phyloP scores from a whole-genome alignment of 2,329 filamentous ascomycete genomes.

The Arthrobotrys musiformis region DNA sequence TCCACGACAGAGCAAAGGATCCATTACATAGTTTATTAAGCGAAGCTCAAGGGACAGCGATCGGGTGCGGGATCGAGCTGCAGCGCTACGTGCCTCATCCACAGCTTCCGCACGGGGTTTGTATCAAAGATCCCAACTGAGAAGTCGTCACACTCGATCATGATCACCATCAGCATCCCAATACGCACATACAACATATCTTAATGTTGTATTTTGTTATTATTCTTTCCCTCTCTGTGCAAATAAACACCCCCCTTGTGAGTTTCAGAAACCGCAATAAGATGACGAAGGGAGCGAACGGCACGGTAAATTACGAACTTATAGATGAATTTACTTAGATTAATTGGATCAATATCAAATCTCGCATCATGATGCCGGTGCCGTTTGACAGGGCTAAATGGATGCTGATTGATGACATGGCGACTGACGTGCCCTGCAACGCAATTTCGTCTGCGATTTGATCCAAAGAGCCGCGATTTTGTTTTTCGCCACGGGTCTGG shows the following conservation, averaged over 20 bases:
- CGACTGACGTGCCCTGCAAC: constrained; percentile 27
- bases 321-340: constrained; percentile 12
- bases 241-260: constrained; percentile 36
- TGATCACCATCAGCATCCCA: not conserved
- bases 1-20: not conserved
- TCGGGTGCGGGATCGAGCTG: constrained; percentile 4
- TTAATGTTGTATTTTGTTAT: not conserved
- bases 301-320: constrained; percentile 54
- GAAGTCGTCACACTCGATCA: constrained; percentile 1
- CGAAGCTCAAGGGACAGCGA: constrained; percentile 8
- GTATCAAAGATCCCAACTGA: constrained; percentile 5
- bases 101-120: constrained; percentile 11
- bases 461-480: constrained; percentile 23
- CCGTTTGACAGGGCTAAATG: constrained; percentile 22
- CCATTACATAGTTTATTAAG: too few species aligned
- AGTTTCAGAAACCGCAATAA: constrained; percentile 52
- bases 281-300: constrained; percentile 44
- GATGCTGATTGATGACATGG: constrained; percentile 13
- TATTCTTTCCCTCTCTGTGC: not conserved
- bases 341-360: constrained; percentile 23
- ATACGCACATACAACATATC: not conserved
- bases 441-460: constrained; percentile 4
- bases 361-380: constrained; percentile 39
- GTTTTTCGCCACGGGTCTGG: too few species aligned
- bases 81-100: not conserved